Conservation (phyloP, 345 rosid genomes). For the Citrus sinensis region DVS_A1.0 CM039162.1:25567001-25567500, state of each 20-base stretch:
- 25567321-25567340: conserved; percentile 72
- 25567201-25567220: not conserved
- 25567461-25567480: not conserved
- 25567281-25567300: conserved; percentile 79
- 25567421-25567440: not conserved
- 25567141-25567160: conserved; percentile 70
- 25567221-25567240: conserved; percentile 76
- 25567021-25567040: conserved; percentile 85
- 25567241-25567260: conserved; percentile 84
- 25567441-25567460: not conserved
- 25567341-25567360: conserved; percentile 72
- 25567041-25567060: conserved; percentile 63
- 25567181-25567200: not conserved
- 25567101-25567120: conserved; percentile 89
- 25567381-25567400: conserved; percentile 72
- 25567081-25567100: conserved; percentile 99
- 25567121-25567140: conserved; percentile 89
- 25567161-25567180: not conserved
- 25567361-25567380: conserved; percentile 73
- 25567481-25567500: not conserved
- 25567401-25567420: conserved; percentile 38
- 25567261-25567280: conserved; percentile 84
- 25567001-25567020: conserved; percentile 81
- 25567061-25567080: conserved; percentile 97
- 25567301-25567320: conserved; percentile 71